phyloP scores from a whole-genome alignment of 2,329 filamentous ascomycete genomes.

The Emergomyces orientalis region DNA sequence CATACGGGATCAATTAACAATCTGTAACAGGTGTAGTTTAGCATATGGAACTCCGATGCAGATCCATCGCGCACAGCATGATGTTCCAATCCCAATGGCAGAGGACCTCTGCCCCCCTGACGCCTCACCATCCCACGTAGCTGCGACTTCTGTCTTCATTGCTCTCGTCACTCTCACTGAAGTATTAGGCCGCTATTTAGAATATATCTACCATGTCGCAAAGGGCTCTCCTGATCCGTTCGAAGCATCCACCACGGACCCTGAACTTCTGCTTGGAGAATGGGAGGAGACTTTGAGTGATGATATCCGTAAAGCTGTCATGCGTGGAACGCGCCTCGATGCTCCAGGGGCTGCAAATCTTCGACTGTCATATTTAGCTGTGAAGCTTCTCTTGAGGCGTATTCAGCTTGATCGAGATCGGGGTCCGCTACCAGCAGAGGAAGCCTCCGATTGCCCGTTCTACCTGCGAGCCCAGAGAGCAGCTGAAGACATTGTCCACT shows the following conservation, averaged over 20 bases:
- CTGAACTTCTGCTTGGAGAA: slow-evolving; percentile 34
- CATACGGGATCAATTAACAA: background rate
- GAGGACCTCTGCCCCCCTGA: slow-evolving; percentile 25
- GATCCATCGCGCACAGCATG: slow-evolving; percentile 39
- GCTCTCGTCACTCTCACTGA: slow-evolving; percentile 40
- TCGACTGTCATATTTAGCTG: slow-evolving; percentile 43
- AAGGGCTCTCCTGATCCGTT: slow-evolving; percentile 17
- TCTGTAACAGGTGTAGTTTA: slow-evolving; percentile 38
- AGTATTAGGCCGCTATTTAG: slow-evolving; percentile 31
- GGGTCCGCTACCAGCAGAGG: slow-evolving; percentile 10
- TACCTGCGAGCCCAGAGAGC: slow-evolving; percentile 38
- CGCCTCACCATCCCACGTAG: slow-evolving; percentile 14
- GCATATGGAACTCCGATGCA: slow-evolving; percentile 47
- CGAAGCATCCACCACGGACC: slow-evolving; percentile 18
- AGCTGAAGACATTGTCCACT: slow-evolving; percentile 42
- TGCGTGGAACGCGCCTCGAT: slow-evolving; percentile 35
- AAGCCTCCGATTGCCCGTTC: slow-evolving; percentile 19
- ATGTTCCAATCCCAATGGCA: slow-evolving; percentile 39
- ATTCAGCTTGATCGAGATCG: slow-evolving; percentile 40
- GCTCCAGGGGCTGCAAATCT: slow-evolving; percentile 44
- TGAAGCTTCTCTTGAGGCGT: slow-evolving; percentile 40
- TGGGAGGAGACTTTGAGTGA: slow-evolving; percentile 40
- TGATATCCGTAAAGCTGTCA: slow-evolving; percentile 33
- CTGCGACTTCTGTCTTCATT: slow-evolving; percentile 36
- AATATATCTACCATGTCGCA: slow-evolving; percentile 28